Evolutionary conservation across 2,329 filamentous ascomycete species (phyloP).

Genomic region (Cercospora berteroae): DNA sequence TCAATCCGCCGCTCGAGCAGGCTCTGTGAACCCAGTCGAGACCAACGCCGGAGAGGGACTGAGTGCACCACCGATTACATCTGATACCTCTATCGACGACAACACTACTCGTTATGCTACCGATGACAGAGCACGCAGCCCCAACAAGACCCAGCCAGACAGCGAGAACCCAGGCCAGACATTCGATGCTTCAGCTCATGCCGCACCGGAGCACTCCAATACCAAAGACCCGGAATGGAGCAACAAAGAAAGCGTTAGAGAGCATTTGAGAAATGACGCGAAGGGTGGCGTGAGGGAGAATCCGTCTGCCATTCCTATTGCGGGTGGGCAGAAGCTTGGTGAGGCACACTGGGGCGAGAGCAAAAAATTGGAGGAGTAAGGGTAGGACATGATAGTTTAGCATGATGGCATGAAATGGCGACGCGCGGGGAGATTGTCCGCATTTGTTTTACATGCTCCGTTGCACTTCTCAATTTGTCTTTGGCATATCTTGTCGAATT

Average conservation of each 20-base stretch:
- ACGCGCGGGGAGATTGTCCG: no score
- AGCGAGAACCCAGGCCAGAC: background rate
- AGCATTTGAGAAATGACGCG: conserved; percentile 2
- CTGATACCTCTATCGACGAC: background rate
- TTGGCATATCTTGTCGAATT: background rate
- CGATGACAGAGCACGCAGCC: background rate
- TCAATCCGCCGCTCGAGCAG: background rate
- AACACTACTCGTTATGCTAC: background rate
- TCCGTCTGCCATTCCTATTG: conserved; percentile 31
- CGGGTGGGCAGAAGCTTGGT: conserved; percentile 33
- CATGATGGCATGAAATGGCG: background rate
- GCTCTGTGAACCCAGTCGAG: background rate
- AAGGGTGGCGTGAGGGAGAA: conserved; percentile 23
- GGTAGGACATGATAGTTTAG: background rate
- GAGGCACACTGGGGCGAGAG: conserved; percentile 36
- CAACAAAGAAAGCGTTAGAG: background rate
- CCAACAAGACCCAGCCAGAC: background rate
- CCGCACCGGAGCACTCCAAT: background rate
- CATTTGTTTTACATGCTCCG: no score
- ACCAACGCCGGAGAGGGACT: background rate
- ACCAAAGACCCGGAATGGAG: background rate
- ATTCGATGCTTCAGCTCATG: background rate
- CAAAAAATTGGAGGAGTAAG: conserved; percentile 17
- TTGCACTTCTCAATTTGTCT: background rate
- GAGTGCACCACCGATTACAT: background rate